phyloP scores from a whole-genome alignment of 2,329 filamentous ascomycete species.

The Diaporthe humulicola region DNA sequence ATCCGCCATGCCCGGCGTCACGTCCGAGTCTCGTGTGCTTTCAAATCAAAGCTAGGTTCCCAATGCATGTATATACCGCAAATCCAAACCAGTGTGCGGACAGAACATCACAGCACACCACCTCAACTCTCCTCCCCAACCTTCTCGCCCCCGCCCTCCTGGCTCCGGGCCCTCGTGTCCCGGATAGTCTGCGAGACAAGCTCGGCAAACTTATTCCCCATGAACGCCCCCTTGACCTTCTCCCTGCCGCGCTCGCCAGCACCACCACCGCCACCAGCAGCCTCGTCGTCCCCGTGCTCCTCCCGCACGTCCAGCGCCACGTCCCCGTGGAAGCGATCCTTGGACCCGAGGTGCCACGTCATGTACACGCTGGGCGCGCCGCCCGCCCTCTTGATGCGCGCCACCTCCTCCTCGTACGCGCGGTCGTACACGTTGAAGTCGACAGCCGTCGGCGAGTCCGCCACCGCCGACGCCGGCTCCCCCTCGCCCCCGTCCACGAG shows the following conservation, averaged over 20 bases:
- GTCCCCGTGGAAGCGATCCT: constrained; percentile 54
- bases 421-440: constrained; percentile 91
- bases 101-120: too few species aligned
- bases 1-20: too few species aligned
- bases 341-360: constrained; percentile 62
- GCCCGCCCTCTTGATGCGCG: constrained; percentile 70
- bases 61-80: not conserved
- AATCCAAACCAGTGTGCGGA: not conserved
- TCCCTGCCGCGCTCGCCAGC: constrained; percentile 42
- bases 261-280: not conserved
- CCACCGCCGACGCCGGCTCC: constrained; percentile 71
- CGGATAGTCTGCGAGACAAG: constrained; percentile 48
- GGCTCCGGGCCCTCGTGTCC: constrained; percentile 33
- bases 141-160: constrained; percentile 39
- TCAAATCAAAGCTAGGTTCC: not conserved
- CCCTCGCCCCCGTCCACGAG: constrained; percentile 55
- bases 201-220: constrained; percentile 47
- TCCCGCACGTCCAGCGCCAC: constrained; percentile 48
- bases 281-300: constrained; percentile 26
- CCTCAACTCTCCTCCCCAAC: not conserved
- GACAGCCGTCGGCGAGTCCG: constrained; percentile 86
- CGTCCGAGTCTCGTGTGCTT: not conserved
- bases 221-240: constrained; percentile 32
- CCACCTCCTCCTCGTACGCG: constrained; percentile 86
- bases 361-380: constrained; percentile 60